phyloP scores from a whole-genome alignment of 2,329 filamentous ascomycete species.

The Coniochaeta sp. region DNA sequence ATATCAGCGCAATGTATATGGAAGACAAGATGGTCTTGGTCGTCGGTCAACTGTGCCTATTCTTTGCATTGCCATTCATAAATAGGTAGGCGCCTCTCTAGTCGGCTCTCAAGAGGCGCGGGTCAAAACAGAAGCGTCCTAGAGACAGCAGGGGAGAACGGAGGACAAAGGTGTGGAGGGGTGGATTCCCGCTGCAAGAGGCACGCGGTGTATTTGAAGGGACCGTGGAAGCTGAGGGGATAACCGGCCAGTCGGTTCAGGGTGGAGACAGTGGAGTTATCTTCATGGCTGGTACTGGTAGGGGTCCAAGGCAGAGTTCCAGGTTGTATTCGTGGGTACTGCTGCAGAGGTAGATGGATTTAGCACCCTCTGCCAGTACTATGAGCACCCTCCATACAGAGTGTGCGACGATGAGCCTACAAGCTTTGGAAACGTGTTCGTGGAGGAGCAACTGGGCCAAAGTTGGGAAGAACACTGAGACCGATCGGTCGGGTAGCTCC shows the following conservation, averaged over 20 bases:
- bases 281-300: background rate
- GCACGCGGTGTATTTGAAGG: slow-evolving; percentile 1
- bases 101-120: background rate
- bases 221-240: background rate
- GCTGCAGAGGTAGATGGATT: background rate
- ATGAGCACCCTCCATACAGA: background rate
- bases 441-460: background rate
- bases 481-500: background rate
- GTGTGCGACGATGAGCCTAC: background rate
- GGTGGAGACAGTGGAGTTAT: background rate
- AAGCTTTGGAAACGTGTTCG: background rate
- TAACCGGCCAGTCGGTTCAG: background rate
- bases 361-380: background rate
- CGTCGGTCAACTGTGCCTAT: background rate
- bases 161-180: background rate
- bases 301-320: background rate
- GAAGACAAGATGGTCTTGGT: background rate
- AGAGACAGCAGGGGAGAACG: background rate
- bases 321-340: background rate
- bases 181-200: background rate
- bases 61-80: background rate
- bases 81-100: background rate
- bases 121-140: background rate
- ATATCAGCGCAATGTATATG: no score
- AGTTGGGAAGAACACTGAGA: background rate